Evolutionary conservation across 2,329 filamentous ascomycete species (phyloP), one percentile per base, ranked within the genome.

Genomic region (Alternaria rosae): DNA sequence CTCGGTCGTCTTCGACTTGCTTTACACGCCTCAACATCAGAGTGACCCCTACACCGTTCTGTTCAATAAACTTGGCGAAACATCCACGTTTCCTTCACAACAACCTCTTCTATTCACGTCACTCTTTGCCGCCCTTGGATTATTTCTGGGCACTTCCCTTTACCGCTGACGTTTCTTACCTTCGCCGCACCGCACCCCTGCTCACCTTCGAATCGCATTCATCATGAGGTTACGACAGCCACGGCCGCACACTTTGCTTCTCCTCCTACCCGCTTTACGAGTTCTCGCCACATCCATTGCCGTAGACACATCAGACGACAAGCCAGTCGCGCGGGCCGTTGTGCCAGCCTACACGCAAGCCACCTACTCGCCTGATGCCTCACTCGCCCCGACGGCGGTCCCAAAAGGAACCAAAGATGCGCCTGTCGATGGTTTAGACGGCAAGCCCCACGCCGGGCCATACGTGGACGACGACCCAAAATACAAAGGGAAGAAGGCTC

Each of bases 371-470:
- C 67, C 68, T 35, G 62, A 71, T 43, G 62, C 68, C 13, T 69
- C 75, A 35, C 68, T 64, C 13, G 62, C 70, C 55, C 64, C 78
- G 51, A 57, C 65, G 3, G 54, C 70, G 3, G 71, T 59, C 3
- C 61, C 71, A 11, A 79, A 81, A 62, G 88, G 87, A 55, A 89
- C 88, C 54, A 93, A 93, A 78, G 90, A 95, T 82, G 92, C 92
- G 58, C 94, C 94, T 0, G 90, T 97, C 20, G 95, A 98, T 77
- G 94, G 94, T 47, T 91, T 91, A 72, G 95, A 98, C 81, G 95
- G 95, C 50, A 95, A 94, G 82, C 95, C 95, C 48, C 94, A 97
- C 76, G 88, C 90, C 20, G 95, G 95, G 2, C 95, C 95, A 2
- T 89, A 87, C 74, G 89, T 94, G 59, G 88, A 89, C 64, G 86